Base-by-base conservation (phyloP, 2,329 filamentous ascomycete species). In the Pseudocercospora musae region DNA sequence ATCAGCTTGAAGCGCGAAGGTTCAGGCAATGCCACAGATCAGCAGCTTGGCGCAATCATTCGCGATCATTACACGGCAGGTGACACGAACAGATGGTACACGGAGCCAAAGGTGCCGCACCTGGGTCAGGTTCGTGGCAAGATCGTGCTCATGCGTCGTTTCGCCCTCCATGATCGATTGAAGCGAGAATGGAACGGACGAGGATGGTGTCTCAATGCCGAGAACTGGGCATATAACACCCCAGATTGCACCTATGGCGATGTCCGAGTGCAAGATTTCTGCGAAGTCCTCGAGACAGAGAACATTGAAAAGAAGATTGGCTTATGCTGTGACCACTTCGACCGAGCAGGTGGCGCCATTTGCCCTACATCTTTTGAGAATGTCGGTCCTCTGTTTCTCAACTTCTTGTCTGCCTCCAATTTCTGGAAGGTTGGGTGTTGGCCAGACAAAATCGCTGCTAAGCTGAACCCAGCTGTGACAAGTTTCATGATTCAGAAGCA, bases 381-480 rank as follows among this genome's bases (percentile, higher is more conserved):
- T 6, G 29, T 54, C 3, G 78, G 75, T 15, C 91, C 92, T 0
- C 84, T 97, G 69, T 96, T 90, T 71, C 80, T 98, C 76, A 99
- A 98, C 77, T 98, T 97, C 74, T 77, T 97, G 65, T 92, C 85
- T 69, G 95, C 89, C 0, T 94, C 89, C 76, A 97, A 97, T 79
- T 98, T 98, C 80, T 98, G 94, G 87, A 93, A 91, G 68, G 82
- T 89, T 1, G 87, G 86, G 59, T 96, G 92, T 77, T 99, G 95
- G 95, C 95, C 95, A 0, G 93, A 96, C 76, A 89, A 86, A 72
- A 91, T 99, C 74, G 94, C 95, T 0, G 88, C 87, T 20, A 91
- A 90, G 78, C 83, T 96, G 54, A 98, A 98, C 79, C 90, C 93
- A 18, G 87, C 88, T 1, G 84, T 83, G n/a, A 79, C 84, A 46